Evolutionary conservation across 768 basidiomycete species (phyloP), one percentile per base, ranked within the genome.

Genomic region (Termitomyces eurrhizus): DNA sequence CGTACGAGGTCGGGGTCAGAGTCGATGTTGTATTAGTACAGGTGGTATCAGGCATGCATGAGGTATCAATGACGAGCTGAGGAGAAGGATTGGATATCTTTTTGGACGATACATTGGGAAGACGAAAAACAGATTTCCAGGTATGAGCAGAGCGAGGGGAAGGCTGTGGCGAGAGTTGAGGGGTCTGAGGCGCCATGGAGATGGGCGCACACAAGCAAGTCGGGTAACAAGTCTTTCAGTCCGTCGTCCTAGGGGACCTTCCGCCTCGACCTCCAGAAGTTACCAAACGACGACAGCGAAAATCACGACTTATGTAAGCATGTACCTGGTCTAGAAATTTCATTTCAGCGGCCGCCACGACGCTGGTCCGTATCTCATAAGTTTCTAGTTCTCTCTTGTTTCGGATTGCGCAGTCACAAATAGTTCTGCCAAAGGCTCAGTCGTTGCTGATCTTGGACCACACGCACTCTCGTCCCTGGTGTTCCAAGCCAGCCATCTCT

Each of bases 81-180:
- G 83, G 69, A 42, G 71, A 69, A 64, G 75, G 77, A 45, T 65
- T 69, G 26, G 76, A 64, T 37, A 79, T 73, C 74, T 86, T 90
- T 77, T 83, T 87, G 52, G 83, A 83, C 8, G 88, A 87, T 36
- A 79, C 72, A 66, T 78, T 88, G 32, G 78, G 85, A 60, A 91
- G 77, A 62, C 89, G 85, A 75, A 92, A 86, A 62, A 91, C 80
- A 24, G 88, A 85, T 73, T 86, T 91, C 90, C 90, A 92, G 55
- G 78, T 69, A 51, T 71, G 69, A 63, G 76, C 66, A 46, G 72
- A 72, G 54, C 74, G 76, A 12, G 69, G 60, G 44, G 62, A 64
- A 32, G 56, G 58, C 55, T 61, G 63, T 21, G 65, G 58, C 36
- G 65, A 46, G 53, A 46, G 65, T n/a, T 63, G 66, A 12, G 64